These are phyloP conservation scores for Chrysosporium keratinophilum DNA, from an alignment of 2,329 filamentous ascomycete genomes.

Conservation along the genomic window DNA sequence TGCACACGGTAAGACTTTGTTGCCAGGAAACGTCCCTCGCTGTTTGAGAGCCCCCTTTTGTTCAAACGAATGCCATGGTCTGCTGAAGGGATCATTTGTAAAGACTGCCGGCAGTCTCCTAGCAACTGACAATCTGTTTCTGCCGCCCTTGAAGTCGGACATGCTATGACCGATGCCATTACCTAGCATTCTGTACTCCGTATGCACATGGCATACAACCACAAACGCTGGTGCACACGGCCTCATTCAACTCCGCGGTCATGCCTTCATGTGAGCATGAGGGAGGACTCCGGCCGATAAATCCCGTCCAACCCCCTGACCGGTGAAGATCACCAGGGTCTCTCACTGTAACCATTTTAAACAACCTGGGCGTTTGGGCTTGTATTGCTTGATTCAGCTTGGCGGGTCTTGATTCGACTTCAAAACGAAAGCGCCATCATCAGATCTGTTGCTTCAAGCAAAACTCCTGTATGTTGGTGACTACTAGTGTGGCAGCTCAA, in stretches of 20 bases:
- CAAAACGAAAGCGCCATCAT: not conserved
- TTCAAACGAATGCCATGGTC: no score
- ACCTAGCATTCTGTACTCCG: no score
- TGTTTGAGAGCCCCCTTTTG: no score
- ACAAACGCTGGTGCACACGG: not conserved
- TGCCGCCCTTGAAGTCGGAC: no score
- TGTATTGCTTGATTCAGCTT: conserved; percentile 5
- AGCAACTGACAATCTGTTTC: no score
- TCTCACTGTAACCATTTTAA: not conserved
- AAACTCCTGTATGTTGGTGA: no score
- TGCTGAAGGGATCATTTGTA: no score
- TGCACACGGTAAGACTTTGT: not conserved
- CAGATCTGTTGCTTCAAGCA: not conserved
- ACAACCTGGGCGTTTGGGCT: not conserved
- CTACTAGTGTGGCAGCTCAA: not conserved
- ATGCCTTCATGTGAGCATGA: not conserved
- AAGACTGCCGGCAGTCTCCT: no score
- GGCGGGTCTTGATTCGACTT: conserved; percentile 5
- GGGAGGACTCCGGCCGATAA: not conserved
- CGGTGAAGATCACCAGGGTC: not conserved
- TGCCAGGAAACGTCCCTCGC: no score
- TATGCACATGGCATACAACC: not conserved
- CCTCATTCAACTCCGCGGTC: not conserved
- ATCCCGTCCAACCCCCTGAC: not conserved
- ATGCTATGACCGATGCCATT: no score